phyloP scores from a whole-genome alignment of 2,329 filamentous ascomycete species.

The Westerdykella aurantiaca region DNA sequence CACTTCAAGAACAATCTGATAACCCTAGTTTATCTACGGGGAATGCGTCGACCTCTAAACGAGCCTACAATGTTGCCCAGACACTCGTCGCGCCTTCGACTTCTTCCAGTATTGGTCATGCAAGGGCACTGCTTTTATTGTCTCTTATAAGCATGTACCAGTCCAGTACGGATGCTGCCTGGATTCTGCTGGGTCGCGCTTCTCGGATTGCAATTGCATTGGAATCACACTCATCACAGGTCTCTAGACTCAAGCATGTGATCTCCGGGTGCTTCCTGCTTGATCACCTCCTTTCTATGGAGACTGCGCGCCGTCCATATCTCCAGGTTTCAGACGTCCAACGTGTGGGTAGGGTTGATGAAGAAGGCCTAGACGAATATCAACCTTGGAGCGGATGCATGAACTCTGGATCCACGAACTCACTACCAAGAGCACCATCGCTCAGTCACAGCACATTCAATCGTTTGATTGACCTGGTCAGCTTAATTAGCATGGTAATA shows the following conservation, averaged over 20 bases:
- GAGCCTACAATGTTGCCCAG: conserved; percentile 25
- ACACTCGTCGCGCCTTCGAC: conserved; percentile 27
- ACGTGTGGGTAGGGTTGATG: conserved; percentile 48
- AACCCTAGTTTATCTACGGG: neutral
- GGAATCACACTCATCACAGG: conserved; percentile 31
- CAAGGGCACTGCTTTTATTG: conserved; percentile 45
- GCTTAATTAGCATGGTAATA: conserved; percentile 16
- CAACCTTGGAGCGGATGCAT: conserved; percentile 60
- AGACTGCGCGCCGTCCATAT: conserved; percentile 48
- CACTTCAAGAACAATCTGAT: conserved; percentile 22
- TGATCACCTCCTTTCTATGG: conserved; percentile 53
- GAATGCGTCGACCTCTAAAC: conserved; percentile 6
- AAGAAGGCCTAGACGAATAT: conserved; percentile 69
- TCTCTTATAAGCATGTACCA: conserved; percentile 59
- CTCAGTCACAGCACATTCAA: conserved; percentile 51
- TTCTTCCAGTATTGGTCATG: conserved; percentile 35
- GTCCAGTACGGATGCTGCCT: conserved; percentile 53
- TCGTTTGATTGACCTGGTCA: conserved; percentile 36
- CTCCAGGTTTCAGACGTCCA: conserved; percentile 46
- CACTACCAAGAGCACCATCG: conserved; percentile 24
- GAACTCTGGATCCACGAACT: conserved; percentile 23
- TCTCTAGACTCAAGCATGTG: conserved; percentile 37
- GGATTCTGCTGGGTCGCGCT: conserved; percentile 60
- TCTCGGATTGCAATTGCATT: conserved; percentile 48
- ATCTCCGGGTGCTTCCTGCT: conserved; percentile 57